Evolutionary conservation across 2,329 filamentous ascomycete species (phyloP), one percentile per base, ranked within the genome.

Genomic region (Paraphaeosphaeria sporulosa): DNA sequence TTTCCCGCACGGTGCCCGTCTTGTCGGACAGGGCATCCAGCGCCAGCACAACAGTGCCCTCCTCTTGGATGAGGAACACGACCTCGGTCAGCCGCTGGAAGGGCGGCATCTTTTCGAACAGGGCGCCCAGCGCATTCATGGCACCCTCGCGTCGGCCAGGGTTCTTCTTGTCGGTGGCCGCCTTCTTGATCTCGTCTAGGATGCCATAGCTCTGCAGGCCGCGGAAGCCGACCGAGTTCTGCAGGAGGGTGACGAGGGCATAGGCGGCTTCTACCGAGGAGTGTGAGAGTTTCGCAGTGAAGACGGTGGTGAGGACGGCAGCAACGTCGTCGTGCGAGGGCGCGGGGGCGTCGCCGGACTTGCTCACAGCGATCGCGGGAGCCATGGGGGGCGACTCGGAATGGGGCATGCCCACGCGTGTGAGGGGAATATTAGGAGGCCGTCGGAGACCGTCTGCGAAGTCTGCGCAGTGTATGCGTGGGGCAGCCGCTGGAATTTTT

Each of bases 111-210:
- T 91, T 89, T 83, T 99, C 95, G 72, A 98, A 94, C 49, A 99
- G 84, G 57, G 96, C 94, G 59, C 96, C 95, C 25, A 98, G 86
- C 44, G 96, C 90, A 78, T 97, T 96, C 88, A 98, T 96, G 66
- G 94, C 91, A 73, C 93, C 93, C 82, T 99, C 95, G 71, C 94
- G 87, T 70, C 87, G 88, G 42, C 90, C 85, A 17, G 90, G 90
- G 79, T 89, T 94, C 85, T 99, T 99, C 88, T 98, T 99, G 82
- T 98, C 93, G 70, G 85, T 82, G 4, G 94, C 93, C 40, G 92
- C 92, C 84, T 96, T 91, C 74, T 87, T 87, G 71, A 90, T 84
- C 64, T 87, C 85, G 23, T 85, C 83, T 49, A 91, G 76, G 50
- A 91, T 79, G 65, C 86, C 85, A 78, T 90, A 90, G 59, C 80